Conservation (phyloP, 140 eudicot genomes). For the Cichorium intybus region DNA sequence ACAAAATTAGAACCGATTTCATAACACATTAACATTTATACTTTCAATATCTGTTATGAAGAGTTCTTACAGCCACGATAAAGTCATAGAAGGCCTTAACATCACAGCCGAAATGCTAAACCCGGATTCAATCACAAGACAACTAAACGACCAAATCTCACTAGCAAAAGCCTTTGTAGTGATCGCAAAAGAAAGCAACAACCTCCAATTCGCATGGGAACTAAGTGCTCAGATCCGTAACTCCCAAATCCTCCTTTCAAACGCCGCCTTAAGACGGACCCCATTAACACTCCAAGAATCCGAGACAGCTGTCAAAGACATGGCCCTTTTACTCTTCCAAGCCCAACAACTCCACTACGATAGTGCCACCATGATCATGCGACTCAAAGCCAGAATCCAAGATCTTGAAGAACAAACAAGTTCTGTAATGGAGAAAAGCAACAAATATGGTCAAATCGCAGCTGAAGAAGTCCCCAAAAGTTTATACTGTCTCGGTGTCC, state of each 20-base stretch:
- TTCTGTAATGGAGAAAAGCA: slow-evolving; percentile 55
- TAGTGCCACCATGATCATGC: slow-evolving; percentile 68
- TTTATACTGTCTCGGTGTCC: slow-evolving; percentile 64
- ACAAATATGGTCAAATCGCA: slow-evolving; percentile 67
- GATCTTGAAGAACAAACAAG: slow-evolving; percentile 68
- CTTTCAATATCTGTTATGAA: slow-evolving; percentile 22
- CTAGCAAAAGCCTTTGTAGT: slow-evolving; percentile 62
- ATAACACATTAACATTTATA: background rate
- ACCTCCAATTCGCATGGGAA: slow-evolving; percentile 79
- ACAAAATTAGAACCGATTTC: too few relatives aligned
- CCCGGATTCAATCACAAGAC: slow-evolving; percentile 52
- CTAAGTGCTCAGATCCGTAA: slow-evolving; percentile 72
- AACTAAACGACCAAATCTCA: slow-evolving; percentile 61
- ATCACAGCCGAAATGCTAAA: slow-evolving; percentile 63
- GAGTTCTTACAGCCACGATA: slow-evolving; percentile 34
- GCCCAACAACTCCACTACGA: slow-evolving; percentile 76
- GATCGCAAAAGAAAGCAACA: slow-evolving; percentile 72
- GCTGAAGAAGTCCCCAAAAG: slow-evolving; percentile 81
- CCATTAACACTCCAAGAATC: slow-evolving; percentile 58
- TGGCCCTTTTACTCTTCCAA: slow-evolving; percentile 72
- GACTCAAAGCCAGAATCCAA: slow-evolving; percentile 61
- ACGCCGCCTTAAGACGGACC: slow-evolving; percentile 56
- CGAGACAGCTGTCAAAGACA: slow-evolving; percentile 53
- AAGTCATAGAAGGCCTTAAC: slow-evolving; percentile 45
- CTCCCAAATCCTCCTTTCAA: slow-evolving; percentile 68